phyloP scores from a whole-genome alignment of 2,329 filamentous ascomycete species.

The Stagonosporopsis rhizophila region DNA sequence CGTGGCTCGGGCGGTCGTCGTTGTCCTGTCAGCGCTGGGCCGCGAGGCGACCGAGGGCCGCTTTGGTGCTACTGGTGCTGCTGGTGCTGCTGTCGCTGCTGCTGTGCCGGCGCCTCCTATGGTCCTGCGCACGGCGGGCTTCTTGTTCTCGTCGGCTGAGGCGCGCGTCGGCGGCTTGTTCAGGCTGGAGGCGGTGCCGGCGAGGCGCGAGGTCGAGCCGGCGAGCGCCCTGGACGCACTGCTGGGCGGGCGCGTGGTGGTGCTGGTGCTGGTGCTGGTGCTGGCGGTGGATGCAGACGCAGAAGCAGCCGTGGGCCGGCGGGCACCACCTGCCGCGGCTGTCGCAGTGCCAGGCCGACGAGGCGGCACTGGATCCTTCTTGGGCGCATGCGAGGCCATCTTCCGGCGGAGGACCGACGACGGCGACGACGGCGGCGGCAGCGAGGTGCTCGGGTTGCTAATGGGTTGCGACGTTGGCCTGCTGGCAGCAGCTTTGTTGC shows the following conservation, averaged over 20 bases:
- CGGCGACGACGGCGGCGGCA: constrained; percentile 32
- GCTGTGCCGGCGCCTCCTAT: constrained; percentile 27
- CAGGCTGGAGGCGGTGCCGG: constrained; percentile 38
- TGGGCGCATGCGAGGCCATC: constrained; percentile 43
- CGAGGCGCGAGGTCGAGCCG: constrained; percentile 35
- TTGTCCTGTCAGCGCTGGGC: constrained; percentile 31
- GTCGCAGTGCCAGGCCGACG: constrained; percentile 31
- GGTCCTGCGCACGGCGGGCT: constrained; percentile 37
- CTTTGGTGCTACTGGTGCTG: constrained; percentile 36
- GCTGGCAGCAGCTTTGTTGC: background rate
- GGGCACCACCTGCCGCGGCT: constrained; percentile 12
- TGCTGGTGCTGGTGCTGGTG: too few relatives aligned
- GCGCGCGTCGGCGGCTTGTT: constrained; percentile 49
- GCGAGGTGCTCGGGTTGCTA: constrained; percentile 6
- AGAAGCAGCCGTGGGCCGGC: too few relatives aligned
- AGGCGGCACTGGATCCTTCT: constrained; percentile 38
- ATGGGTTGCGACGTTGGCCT: background rate
- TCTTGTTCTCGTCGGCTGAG: constrained; percentile 42
- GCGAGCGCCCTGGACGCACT: constrained; percentile 35
- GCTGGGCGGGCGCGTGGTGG: constrained; percentile 4
- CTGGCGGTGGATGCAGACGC: too few relatives aligned
- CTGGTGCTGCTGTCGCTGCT: constrained; percentile 29
- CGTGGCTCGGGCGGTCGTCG: constrained; percentile 25
- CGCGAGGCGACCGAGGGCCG: constrained; percentile 40
- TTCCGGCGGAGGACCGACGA: constrained; percentile 35